Conservation (phyloP, 192 early-diverging fungal species). For the Cladochytrium replicatum region DNA sequence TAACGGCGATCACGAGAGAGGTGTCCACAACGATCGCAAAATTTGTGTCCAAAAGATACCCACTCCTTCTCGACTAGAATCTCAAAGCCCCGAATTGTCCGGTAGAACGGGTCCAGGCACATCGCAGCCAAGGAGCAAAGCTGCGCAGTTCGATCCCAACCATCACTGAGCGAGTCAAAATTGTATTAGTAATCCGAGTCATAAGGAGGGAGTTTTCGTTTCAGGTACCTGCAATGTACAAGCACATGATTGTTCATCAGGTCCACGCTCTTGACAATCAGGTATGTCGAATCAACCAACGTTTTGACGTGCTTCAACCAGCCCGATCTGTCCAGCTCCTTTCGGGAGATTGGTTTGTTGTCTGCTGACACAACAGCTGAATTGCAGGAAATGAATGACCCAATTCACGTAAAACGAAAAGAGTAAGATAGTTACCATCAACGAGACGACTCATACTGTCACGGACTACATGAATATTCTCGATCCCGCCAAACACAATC, state of each 20-base stretch:
- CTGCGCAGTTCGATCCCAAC: constrained; percentile 98
- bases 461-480: constrained; percentile 97
- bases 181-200: background rate
- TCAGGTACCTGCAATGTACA: constrained; percentile 73
- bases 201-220: background rate
- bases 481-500: constrained; percentile 82
- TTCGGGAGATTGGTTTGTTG: constrained; percentile 16
- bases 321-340: constrained; percentile 54
- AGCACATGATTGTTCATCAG: constrained; percentile 69
- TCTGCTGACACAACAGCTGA: constrained; percentile 3
- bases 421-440: constrained; percentile 56
- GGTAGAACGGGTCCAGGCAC: constrained; percentile 92
- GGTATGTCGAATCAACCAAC: constrained; percentile 66
- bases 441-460: constrained; percentile 74
- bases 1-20: constrained; percentile 29
- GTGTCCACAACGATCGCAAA: constrained; percentile 85
- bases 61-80: constrained; percentile 95
- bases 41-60: constrained; percentile 96
- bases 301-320: constrained; percentile 84
- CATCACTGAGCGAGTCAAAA: constrained; percentile 54
- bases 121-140: constrained; percentile 78
- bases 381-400: background rate
- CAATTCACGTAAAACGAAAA: constrained; percentile 3
- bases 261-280: constrained; percentile 75
- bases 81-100: constrained; percentile 84